Percentiles rank a stretch among this genome's conserved stretches.
Conservation (phyloP, 805 yeast genomes). For the baker's yeast (Saccharomyces cerevisiae) region DNA sequence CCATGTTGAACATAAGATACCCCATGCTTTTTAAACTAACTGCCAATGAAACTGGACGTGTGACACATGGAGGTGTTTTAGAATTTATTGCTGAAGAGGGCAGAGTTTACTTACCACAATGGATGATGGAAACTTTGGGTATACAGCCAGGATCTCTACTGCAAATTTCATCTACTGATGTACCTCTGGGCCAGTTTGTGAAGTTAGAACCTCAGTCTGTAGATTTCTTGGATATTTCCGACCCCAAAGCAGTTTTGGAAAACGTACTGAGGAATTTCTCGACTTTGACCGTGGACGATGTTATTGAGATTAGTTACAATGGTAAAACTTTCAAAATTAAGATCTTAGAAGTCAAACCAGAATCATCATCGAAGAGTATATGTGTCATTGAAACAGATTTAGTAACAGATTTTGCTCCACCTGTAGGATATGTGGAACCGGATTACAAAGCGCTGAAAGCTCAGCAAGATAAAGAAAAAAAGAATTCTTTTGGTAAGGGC, state of each 20-base stretch:
- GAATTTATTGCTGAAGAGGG: slow-evolving; percentile 98
- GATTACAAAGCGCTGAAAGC: slow-evolving; percentile 39
- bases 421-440: slow-evolving; percentile 96
- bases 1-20: slow-evolving; percentile 85
- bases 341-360: slow-evolving; percentile 83
- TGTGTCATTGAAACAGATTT: slow-evolving; percentile 96
- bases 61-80: slow-evolving; percentile 86
- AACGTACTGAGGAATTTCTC: slow-evolving; percentile 85
- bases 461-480: slow-evolving; percentile 22
- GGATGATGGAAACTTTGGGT: slow-evolving; percentile 83
- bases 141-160: slow-evolving; percentile 75
- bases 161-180: slow-evolving; percentile 64
- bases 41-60: slow-evolving; percentile 51
- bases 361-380: slow-evolving; percentile 52
- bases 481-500: slow-evolving; percentile 16
- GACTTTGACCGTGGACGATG: slow-evolving; percentile 74
- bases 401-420: slow-evolving; percentile 97
- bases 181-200: slow-evolving; percentile 81
- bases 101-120: slow-evolving; percentile 83
- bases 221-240: slow-evolving; percentile 85
- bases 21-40: slow-evolving; percentile 88
- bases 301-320: slow-evolving; percentile 79
- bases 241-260: slow-evolving; percentile 94
- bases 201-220: slow-evolving; percentile 93
- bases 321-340: slow-evolving; percentile 68